A percentile compares a stretch with the other conserved stretches of the same genome.
Evolutionary conservation across 1,284 basidiomycete species (phyloP).

Genomic region (Ustilago curta): DNA sequence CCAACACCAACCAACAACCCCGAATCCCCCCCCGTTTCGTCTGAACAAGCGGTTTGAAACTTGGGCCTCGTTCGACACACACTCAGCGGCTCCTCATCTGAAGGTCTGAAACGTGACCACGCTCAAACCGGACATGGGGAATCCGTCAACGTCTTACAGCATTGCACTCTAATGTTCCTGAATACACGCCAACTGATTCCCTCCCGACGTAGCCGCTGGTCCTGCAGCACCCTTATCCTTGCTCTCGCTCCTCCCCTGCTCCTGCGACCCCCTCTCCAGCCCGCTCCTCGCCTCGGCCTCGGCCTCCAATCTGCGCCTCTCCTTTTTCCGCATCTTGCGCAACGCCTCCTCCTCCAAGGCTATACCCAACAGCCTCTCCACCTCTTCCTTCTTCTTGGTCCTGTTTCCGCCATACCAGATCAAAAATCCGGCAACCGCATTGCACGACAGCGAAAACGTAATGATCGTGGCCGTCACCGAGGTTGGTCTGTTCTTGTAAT

Average conservation of each 20-base stretch:
- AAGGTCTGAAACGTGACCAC: too few species aligned
- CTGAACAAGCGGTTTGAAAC: too few species aligned
- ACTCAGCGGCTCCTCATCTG: neutral
- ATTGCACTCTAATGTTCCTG: slow-evolving; percentile 29
- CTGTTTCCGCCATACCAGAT: slow-evolving; percentile 82
- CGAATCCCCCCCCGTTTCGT: too few species aligned
- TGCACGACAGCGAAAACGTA: slow-evolving; percentile 81
- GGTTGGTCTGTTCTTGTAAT: slow-evolving; percentile 70
- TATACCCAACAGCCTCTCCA: slow-evolving; percentile 78
- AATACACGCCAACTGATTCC: slow-evolving; percentile 26
- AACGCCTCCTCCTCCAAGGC: slow-evolving; percentile 74
- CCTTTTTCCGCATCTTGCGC: slow-evolving; percentile 41
- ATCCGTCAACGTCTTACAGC: neutral
- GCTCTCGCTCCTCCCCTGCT: neutral
- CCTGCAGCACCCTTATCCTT: neutral
- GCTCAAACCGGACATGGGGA: too few species aligned
- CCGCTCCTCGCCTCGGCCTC: slow-evolving; percentile 8
- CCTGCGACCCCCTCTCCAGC: slow-evolving; percentile 1
- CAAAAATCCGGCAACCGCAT: slow-evolving; percentile 80
- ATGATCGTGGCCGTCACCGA: slow-evolving; percentile 78
- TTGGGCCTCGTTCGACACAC: too few species aligned
- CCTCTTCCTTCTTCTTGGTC: slow-evolving; percentile 81
- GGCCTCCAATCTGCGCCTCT: slow-evolving; percentile 8
- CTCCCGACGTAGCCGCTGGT: neutral
- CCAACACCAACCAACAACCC: too few species aligned